A percentile compares a stretch with the other conserved stretches of the same genome.
phyloP scores from a whole-genome alignment of 306 rosid species.

The Quercus aquifolioides region DNA sequence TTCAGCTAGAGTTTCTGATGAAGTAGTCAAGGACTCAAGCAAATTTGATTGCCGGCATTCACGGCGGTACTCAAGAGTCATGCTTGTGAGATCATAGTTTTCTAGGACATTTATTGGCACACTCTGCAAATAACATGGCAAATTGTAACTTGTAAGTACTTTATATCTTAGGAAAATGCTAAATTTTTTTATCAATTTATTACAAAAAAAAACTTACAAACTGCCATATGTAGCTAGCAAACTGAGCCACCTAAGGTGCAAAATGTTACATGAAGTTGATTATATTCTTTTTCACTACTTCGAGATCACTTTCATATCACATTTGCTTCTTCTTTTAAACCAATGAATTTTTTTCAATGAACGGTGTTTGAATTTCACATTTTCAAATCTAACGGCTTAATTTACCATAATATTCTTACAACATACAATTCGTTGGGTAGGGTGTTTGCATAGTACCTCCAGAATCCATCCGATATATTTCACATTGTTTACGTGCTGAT shows the following conservation, averaged over 20 bases:
- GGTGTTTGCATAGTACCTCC: slow-evolving; percentile 45
- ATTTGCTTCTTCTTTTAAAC: neutral
- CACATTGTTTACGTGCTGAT: slow-evolving; percentile 94
- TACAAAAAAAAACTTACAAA: neutral
- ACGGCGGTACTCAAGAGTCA: slow-evolving; percentile 81
- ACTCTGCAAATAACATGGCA: slow-evolving; percentile 46
- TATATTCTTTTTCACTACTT: no score
- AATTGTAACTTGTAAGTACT: neutral
- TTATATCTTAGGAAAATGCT: no score
- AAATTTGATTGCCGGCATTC: slow-evolving; percentile 75
- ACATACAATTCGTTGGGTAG: neutral
- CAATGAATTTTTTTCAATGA: neutral
- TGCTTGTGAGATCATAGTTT: slow-evolving; percentile 55
- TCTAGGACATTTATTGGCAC: slow-evolving; percentile 69
- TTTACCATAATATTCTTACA: no score
- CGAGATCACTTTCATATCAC: no score
- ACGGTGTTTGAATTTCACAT: neutral
- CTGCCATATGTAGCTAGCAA: no score
- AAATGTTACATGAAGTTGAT: no score
- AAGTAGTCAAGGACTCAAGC: slow-evolving; percentile 73
- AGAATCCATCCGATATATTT: slow-evolving; percentile 97
- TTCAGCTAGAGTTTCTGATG: slow-evolving; percentile 36
- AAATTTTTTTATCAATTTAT: neutral
- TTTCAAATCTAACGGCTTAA: neutral
- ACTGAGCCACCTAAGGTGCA: no score